Base-by-base conservation (phyloP, 192 early-diverging fungal genomes). In the Coemansia sp. region DNA sequence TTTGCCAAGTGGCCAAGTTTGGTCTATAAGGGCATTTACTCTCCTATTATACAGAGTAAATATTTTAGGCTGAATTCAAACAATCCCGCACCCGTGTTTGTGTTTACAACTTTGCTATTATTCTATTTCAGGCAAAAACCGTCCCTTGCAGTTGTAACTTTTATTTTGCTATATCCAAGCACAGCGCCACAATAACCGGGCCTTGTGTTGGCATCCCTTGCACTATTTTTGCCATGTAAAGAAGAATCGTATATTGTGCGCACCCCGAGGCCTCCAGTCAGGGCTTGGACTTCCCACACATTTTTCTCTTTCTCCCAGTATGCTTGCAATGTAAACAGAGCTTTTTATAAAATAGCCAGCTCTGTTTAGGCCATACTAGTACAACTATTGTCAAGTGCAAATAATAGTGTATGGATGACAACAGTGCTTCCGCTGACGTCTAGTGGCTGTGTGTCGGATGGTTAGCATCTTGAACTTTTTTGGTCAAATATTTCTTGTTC, bases 1-100 rank as follows among this genome's bases (percentile, higher is more conserved):
- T 18, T 40, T 21, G n/a, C n/a, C n/a, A n/a, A n/a, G n/a, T n/a
- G n/a, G n/a, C n/a, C n/a, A n/a, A n/a, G n/a, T n/a, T n/a, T n/a
- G n/a, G n/a, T n/a, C n/a, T n/a, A n/a, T n/a, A n/a, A n/a, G n/a
- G n/a, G n/a, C n/a, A n/a, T n/a, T n/a, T n/a, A n/a, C n/a, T n/a
- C n/a, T n/a, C n/a, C n/a, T n/a, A n/a, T n/a, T n/a, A n/a, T n/a
- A n/a, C n/a, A n/a, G n/a, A n/a, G n/a, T n/a, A 43, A 43, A 43
- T 43, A 43, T 43, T 43, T 43, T 18, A 43, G 41, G 41, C 41
- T 43, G 41, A 43, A 43, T 43, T 43, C 41, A 17, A 43, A 43
- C 41, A 43, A 43, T 43, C 17, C 41, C 39, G 39, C n/a, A 1
- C 18, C 18, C 9, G 4, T 17, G 41, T 43, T 19, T 8, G 17